These are phyloP conservation scores for Knoxia roxburghii DNA, from an alignment of 257 asterid species.

Conservation along the genomic window DNA sequence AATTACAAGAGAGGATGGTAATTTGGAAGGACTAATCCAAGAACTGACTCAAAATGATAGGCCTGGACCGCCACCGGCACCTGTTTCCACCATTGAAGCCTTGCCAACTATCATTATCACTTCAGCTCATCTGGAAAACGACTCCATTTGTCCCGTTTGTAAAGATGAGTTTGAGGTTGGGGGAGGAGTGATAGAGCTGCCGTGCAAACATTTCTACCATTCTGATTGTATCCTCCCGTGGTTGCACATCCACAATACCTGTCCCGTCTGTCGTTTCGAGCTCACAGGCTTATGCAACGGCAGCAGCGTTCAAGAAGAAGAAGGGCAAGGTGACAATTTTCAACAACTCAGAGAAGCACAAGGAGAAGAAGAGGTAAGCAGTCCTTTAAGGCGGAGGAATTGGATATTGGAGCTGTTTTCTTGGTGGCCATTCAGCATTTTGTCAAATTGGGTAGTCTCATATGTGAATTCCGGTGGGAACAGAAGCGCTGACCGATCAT, in stretches of 20 bases:
- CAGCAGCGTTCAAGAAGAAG: slow-evolving; percentile 18
- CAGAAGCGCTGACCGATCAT: slow-evolving; percentile 23
- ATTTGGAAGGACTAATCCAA: slow-evolving; percentile 24
- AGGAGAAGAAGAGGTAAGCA: slow-evolving; percentile 20
- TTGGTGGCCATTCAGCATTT: slow-evolving; percentile 57
- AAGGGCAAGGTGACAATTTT: slow-evolving; percentile 18
- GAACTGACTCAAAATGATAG: slow-evolving; percentile 34
- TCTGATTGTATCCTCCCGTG: slow-evolving; percentile 73
- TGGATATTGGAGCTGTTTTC: slow-evolving; percentile 46
- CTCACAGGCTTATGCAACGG: slow-evolving; percentile 30
- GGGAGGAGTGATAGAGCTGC: slow-evolving; percentile 52
- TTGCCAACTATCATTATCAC: slow-evolving; percentile 44
- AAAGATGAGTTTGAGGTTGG: slow-evolving; percentile 80
- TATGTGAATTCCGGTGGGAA: slow-evolving; percentile 38
- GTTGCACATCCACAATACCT: slow-evolving; percentile 61
- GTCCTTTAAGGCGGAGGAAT: slow-evolving; percentile 32
- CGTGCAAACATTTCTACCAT: slow-evolving; percentile 82
- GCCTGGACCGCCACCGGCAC: slow-evolving; percentile 42
- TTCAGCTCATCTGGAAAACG: slow-evolving; percentile 30
- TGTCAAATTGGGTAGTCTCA: slow-evolving; percentile 38
- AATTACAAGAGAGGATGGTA: slow-evolving; percentile 4
- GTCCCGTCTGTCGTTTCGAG: slow-evolving; percentile 78
- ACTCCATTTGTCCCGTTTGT: slow-evolving; percentile 68
- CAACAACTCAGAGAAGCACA: no score
- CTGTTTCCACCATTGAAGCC: slow-evolving; percentile 34